phyloP scores from a whole-genome alignment of 345 rosid genomes.

The Streptanthus diversifolius region DNA sequence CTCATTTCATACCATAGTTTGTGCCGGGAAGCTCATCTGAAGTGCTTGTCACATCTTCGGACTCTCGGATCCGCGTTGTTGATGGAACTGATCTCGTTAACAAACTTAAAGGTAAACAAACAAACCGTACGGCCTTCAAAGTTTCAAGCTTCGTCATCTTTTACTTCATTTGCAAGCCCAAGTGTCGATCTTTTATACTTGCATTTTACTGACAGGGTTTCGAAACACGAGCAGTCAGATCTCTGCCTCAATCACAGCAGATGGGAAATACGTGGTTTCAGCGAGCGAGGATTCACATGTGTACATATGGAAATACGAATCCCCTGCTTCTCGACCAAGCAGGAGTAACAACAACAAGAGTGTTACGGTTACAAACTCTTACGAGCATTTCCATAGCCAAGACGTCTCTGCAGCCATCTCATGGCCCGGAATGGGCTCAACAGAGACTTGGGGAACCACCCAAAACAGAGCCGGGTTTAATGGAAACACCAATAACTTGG shows the following conservation, averaged over 20 bases:
- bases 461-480: conserved; percentile 33
- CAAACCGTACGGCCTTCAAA: neutral
- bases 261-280: conserved; percentile 78
- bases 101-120: conserved; percentile 78
- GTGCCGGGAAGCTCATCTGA: conserved; percentile 88
- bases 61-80: conserved; percentile 84
- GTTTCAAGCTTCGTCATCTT: neutral
- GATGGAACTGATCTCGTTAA: conserved; percentile 75
- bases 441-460: conserved; percentile 31
- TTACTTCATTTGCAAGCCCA: neutral
- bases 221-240: conserved; percentile 89
- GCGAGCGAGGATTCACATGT: conserved; percentile 98
- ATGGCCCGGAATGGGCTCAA: conserved; percentile 68
- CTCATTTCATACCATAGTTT: conserved; percentile 53
- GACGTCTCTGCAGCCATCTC: conserved; percentile 83
- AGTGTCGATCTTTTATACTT: neutral
- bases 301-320: conserved; percentile 86
- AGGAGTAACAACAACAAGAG: conserved; percentile 61
- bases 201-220: conserved; percentile 55
- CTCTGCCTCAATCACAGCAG: conserved; percentile 72
- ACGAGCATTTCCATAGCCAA: conserved; percentile 87
- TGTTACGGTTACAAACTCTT: conserved; percentile 58
- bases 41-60: conserved; percentile 92
- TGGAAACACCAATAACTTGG: conserved; percentile 38
- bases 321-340: conserved; percentile 71